These are phyloP conservation scores for Themeda triandra DNA, from an alignment of 176 grass and related monocot species.

Conservation along the genomic window DNA sequence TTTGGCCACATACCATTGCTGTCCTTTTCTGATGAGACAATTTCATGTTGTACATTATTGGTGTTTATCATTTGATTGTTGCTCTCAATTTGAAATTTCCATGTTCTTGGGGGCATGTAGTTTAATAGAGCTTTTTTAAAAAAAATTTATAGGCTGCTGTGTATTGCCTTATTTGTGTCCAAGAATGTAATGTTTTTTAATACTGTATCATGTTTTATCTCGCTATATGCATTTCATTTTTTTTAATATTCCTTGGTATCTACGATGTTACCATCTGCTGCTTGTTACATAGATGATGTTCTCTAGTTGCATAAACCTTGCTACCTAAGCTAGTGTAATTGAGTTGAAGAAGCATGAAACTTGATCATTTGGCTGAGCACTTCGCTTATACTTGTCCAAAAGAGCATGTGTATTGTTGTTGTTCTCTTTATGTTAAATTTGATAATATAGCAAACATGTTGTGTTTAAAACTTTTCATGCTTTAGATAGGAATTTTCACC, in stretches of 20 bases:
- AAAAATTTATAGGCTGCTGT: background rate
- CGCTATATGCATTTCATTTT: background rate
- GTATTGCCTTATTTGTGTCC: background rate
- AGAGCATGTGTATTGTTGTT: background rate
- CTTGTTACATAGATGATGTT: slow-evolving; percentile 2
- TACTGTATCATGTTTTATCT: background rate
- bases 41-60: background rate
- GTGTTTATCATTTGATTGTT: slow-evolving; percentile 21
- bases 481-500: slow-evolving; percentile 4
- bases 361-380: background rate
- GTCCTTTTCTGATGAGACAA: slow-evolving; percentile 7
- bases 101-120: background rate
- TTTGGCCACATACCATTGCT: background rate
- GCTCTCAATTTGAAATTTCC: background rate
- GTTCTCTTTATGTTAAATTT: background rate
- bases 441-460: background rate
- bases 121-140: slow-evolving; percentile 12
- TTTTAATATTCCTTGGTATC: background rate
- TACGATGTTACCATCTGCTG: background rate
- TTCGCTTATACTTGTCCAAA: background rate
- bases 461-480: background rate
- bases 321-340: slow-evolving; percentile 8
- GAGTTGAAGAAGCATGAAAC: background rate
- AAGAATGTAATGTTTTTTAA: background rate
- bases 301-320: background rate